Evolutionary conservation across 2,329 filamentous ascomycete species (phyloP).

Genomic region (Calonectria ilicicola): DNA sequence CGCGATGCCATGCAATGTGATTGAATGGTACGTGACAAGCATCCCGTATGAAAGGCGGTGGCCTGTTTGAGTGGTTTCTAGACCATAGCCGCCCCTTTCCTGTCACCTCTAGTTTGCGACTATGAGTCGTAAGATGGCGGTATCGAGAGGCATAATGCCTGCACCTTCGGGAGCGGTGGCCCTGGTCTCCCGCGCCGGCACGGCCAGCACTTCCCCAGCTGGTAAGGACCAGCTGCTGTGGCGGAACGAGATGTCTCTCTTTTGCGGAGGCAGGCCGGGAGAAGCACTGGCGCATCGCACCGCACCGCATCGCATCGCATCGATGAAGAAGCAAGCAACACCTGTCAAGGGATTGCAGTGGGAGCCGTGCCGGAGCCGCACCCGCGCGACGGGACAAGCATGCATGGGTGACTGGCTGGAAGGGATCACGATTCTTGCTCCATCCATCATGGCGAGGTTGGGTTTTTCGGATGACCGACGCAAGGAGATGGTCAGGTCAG

Average conservation of each 20-base stretch:
- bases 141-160: conserved; percentile 26
- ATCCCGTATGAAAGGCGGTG: conserved; percentile 10
- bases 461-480: conserved; percentile 14
- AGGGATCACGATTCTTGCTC: conserved; percentile 15
- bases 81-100: conserved; percentile 18
- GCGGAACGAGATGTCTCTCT: conserved; percentile 27
- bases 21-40: conserved; percentile 22
- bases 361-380: conserved; percentile 38
- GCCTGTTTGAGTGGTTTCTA: conserved; percentile 27
- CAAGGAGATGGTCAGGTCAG: conserved; percentile 18
- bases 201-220: conserved; percentile 32
- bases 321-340: conserved; percentile 21
- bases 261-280: conserved; percentile 10
- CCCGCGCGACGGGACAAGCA: conserved; percentile 3
- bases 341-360: conserved; percentile 12
- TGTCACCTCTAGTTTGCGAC: conserved; percentile 24
- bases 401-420: conserved; percentile 19
- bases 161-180: conserved; percentile 17
- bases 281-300: conserved; percentile 8
- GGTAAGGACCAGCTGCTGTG: conserved; percentile 27
- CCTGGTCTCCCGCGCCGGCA: conserved; percentile 32
- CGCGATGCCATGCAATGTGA: conserved; percentile 6
- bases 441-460: conserved; percentile 22
- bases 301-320: conserved; percentile 1
- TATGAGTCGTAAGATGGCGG: conserved; percentile 35